phyloP scores from a whole-genome alignment of 2,329 filamentous ascomycete genomes.

The Fusarium oxysporum region DNA sequence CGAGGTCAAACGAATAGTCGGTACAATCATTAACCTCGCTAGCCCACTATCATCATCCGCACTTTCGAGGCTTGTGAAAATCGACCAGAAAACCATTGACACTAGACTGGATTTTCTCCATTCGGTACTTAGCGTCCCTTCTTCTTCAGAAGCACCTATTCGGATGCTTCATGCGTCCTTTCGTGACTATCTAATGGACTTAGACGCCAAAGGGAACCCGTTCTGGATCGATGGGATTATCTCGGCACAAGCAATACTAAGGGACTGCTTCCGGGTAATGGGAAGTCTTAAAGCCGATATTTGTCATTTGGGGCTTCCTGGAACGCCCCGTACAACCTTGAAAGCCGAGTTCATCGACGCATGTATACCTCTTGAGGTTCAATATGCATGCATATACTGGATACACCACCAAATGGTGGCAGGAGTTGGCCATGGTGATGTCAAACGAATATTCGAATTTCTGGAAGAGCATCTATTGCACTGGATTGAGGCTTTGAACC shows the following conservation, averaged over 20 bases:
- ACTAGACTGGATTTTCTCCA: not conserved
- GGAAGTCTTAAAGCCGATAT: not conserved
- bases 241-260: too few relatives aligned
- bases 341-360: not conserved
- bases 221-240: too few relatives aligned
- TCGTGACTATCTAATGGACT: not conserved
- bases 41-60: not conserved
- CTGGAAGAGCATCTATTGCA: too few relatives aligned
- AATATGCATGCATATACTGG: not conserved
- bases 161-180: not conserved
- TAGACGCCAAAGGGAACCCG: too few relatives aligned
- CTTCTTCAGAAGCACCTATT: rapidly evolving
- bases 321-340: not conserved
- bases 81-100: not conserved
- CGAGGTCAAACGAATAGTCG: not conserved
- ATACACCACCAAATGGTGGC: not conserved
- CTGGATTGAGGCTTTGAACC: too few relatives aligned
- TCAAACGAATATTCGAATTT: too few relatives aligned
- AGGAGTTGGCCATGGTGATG: not conserved
- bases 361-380: not conserved
- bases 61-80: not conserved
- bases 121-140: not conserved
- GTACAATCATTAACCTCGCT: not conserved
- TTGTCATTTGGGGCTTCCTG: not conserved
- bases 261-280: too few relatives aligned